Percentiles rank a stretch among this genome's conserved stretches.
These are phyloP conservation scores for Ampelomyces quisqualis DNA, from an alignment of 2,329 filamentous ascomycete species.

Conservation along the genomic window DNA sequence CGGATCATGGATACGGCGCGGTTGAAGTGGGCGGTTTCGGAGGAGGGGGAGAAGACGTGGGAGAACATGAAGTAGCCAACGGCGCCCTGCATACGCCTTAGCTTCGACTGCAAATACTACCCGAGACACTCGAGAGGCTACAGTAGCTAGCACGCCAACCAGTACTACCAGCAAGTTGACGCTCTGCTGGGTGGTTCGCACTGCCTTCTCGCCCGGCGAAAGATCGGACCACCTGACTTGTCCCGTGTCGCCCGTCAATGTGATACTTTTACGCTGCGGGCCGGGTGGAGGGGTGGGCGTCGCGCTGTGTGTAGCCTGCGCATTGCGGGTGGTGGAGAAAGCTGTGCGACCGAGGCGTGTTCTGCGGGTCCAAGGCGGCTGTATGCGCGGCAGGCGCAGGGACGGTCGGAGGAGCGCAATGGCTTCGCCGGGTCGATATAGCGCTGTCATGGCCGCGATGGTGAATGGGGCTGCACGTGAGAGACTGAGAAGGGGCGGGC, in stretches of 20 bases:
- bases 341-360: conserved; percentile 16
- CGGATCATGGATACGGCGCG: conserved; percentile 78
- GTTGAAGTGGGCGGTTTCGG: conserved; percentile 86
- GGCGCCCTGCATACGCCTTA: conserved; percentile 57
- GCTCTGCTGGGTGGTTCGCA: conserved; percentile 83
- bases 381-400: conserved; percentile 26
- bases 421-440: conserved; percentile 35
- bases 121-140: conserved; percentile 44
- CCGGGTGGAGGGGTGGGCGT: conserved; percentile 32
- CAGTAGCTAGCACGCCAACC: conserved; percentile 73
- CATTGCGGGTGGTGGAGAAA: conserved; percentile 29
- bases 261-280: conserved; percentile 68
- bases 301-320: conserved; percentile 34
- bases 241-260: conserved; percentile 83
- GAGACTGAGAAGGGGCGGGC: conserved; percentile 3
- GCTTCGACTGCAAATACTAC: neutral
- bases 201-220: conserved; percentile 73
- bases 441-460: conserved; percentile 35
- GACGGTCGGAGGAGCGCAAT: conserved; percentile 33
- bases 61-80: conserved; percentile 55
- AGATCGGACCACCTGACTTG: conserved; percentile 78
- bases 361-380: conserved; percentile 8
- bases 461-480: conserved; percentile 8
- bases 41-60: conserved; percentile 58
- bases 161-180: conserved; percentile 82